A percentile compares a stretch with the other conserved stretches of the same genome.
Evolutionary conservation across 352 stramenopile genomes (phyloP).

Genomic region (Phytophthora hybrid): DNA sequence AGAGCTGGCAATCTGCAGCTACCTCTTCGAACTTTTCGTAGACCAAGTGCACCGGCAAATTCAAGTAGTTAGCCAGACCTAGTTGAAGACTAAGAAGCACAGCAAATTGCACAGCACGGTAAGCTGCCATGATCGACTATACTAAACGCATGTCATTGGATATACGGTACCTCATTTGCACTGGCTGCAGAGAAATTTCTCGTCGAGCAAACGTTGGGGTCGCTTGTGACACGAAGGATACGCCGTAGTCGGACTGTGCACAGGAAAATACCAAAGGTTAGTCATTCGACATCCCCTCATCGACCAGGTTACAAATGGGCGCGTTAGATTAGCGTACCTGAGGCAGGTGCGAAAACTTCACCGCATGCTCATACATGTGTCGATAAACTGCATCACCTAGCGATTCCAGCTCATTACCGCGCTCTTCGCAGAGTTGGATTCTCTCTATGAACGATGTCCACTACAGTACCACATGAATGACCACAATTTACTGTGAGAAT

Average conservation of each 20-base stretch:
- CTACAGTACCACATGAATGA: conserved; percentile 35
- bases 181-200: conserved; percentile 72
- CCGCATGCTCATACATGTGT: conserved; percentile 79
- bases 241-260: conserved; percentile 80
- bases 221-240: conserved; percentile 78
- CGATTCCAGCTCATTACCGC: conserved; percentile 61
- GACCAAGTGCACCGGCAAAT: conserved; percentile 69
- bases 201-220: conserved; percentile 61
- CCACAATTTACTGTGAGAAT: conserved; percentile 6
- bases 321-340: conserved; percentile 54
- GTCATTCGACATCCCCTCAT: background rate
- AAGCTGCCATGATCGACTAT: background rate
- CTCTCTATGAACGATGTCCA: conserved; percentile 73
- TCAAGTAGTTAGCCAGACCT: conserved; percentile 74
- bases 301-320: background rate
- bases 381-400: conserved; percentile 81
- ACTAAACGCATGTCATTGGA: background rate
- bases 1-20: conserved; percentile 1
- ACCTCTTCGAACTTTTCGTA: conserved; percentile 86
- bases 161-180: conserved; percentile 76
- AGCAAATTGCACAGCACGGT: background rate
- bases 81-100: conserved; percentile 66
- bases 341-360: conserved; percentile 78
- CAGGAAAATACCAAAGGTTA: conserved; percentile 2
- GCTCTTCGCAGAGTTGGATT: conserved; percentile 67